Base-by-base conservation (phyloP, 176 grass and related monocot species). In the Musa schizocarpa region DNA sequence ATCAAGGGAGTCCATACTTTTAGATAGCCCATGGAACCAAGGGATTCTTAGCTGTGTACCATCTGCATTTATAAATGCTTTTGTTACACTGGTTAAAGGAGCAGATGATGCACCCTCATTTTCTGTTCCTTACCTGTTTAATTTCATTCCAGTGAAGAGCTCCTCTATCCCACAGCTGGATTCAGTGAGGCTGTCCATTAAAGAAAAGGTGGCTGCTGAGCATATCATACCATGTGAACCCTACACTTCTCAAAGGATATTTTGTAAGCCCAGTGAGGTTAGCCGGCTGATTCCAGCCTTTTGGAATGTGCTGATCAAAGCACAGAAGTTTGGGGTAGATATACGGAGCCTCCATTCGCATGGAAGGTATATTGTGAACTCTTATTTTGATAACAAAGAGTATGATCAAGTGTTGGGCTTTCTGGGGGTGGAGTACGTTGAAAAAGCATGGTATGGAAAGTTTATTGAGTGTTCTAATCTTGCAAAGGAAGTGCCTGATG, bases 11-110 rank as follows among this genome's bases (percentile, higher is more conserved):
- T 26, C 92, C 1, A 91, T 96, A 76, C 13, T 84, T 13, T 75
- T 84, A 0, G 85, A 96, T 24, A 96, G 50, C 72, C 79, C 79
- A 11, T 96, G 92, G 92, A 96, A 96, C 74, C 87, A 86, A 59
- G 92, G 92, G 54, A 96, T 96, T 77, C 83, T 96, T 22, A 76
- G 77, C 54, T 96, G 83, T 72, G 71, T 91, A 16, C 83, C 92
- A 59, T 76, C 56, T 57, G 92, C 88, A 70, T 96, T 96, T 34
- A 27, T 86, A 50, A 78, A 88, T 86, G 88, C 83, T 64, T 84
- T 96, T 73, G 54, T 73, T 50, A 65, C 81, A 19, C 71, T 88
- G 21, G 81, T 91, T 29, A 96, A 91, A 69, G 78, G 83, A 2
- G 26, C 17, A 16, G 64, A 58, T 29, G 76, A 85, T 78, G 81